phyloP scores from a whole-genome alignment of 331 rosid species.

The Quercus phellos region DNA sequence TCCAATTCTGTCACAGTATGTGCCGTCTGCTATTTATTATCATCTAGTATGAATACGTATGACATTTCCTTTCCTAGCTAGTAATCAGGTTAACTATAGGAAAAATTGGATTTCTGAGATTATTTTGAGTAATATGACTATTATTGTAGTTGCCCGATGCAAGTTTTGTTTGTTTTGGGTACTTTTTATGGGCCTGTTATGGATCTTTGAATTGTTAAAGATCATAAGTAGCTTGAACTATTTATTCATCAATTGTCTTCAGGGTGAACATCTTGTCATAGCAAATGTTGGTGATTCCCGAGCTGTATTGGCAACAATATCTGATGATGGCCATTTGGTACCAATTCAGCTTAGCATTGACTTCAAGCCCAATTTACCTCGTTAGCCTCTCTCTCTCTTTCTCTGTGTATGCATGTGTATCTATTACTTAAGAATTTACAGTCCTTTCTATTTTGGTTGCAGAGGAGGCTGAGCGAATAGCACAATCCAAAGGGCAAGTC shows the following conservation, averaged over 20 bases:
- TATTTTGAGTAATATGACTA: not conserved
- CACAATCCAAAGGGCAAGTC: constrained; percentile 49
- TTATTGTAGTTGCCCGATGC: not conserved
- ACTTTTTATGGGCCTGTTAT: not conserved
- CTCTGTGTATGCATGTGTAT: not conserved
- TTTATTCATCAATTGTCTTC: not conserved
- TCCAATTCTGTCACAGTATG: not conserved
- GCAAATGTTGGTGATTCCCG: constrained; percentile 75
- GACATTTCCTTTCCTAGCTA: not conserved
- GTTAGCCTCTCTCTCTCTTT: constrained; percentile 23
- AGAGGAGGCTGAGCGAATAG: constrained; percentile 73
- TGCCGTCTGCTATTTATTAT: not conserved
- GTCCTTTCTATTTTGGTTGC: constrained; percentile 1
- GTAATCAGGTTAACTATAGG: not conserved
- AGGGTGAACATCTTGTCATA: constrained; percentile 61
- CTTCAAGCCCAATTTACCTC: constrained; percentile 63
- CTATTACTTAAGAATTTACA: not conserved
- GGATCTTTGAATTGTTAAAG: not conserved
- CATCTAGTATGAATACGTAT: not conserved
- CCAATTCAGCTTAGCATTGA: constrained; percentile 65
- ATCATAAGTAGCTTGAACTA: not conserved
- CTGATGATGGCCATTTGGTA: constrained; percentile 48
- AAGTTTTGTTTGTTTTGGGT: not conserved
- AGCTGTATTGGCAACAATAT: constrained; percentile 61
- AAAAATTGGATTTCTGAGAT: not conserved